These are phyloP conservation scores for Citrullus amarus DNA, from an alignment of 306 rosid species.

Conservation along the genomic window DNA sequence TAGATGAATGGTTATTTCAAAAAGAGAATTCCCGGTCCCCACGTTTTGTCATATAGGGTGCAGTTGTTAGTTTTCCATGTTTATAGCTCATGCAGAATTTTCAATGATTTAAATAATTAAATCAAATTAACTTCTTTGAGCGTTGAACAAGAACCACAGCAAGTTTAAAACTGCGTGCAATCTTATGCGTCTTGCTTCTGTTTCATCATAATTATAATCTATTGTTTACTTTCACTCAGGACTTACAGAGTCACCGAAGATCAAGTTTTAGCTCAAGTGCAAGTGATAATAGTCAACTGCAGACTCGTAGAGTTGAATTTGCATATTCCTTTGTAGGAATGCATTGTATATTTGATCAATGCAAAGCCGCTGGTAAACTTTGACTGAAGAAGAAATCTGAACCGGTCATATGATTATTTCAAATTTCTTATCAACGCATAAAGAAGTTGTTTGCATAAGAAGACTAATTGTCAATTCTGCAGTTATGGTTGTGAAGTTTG, in stretches of 20 bases:
- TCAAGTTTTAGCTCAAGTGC: slow-evolving; percentile 64
- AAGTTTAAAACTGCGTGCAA: background rate
- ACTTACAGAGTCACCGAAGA: slow-evolving; percentile 52
- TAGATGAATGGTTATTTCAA: background rate
- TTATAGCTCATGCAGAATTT: background rate
- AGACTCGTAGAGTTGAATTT: slow-evolving; percentile 40
- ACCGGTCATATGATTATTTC: background rate
- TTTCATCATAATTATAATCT: background rate
- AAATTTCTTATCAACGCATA: slow-evolving; percentile 1
- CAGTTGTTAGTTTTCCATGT: background rate
- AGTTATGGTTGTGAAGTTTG: slow-evolving; percentile 93
- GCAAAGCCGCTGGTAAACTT: slow-evolving; percentile 73
- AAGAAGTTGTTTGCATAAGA: slow-evolving; percentile 4
- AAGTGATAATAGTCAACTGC: slow-evolving; percentile 59
- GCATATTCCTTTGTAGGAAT: slow-evolving; percentile 93
- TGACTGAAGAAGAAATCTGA: background rate
- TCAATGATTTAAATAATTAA: background rate
- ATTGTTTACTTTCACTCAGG: slow-evolving; percentile 29
- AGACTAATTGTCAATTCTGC: slow-evolving; percentile 28
- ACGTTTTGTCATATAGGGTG: background rate
- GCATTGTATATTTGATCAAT: slow-evolving; percentile 94
- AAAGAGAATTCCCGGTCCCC: background rate
- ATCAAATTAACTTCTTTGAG: background rate
- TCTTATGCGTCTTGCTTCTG: background rate
- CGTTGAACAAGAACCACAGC: background rate